Percentiles rank a stretch among this genome's conserved stretches.
phyloP scores from a whole-genome alignment of 108 stramenopile species.

The Tribonema minus region DNA sequence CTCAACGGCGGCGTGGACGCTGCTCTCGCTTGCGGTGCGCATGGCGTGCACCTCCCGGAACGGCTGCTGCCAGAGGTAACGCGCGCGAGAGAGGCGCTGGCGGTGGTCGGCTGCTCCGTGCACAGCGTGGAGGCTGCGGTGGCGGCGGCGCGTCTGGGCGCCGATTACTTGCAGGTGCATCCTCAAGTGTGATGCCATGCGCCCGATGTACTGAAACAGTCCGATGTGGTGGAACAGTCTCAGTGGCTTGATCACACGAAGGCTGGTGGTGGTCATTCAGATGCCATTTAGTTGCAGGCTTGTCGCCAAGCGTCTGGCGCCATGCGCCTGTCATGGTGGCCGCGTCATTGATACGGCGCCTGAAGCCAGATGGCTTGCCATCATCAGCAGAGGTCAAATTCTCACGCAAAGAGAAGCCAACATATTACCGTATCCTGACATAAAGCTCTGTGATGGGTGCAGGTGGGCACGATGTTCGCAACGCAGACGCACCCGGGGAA shows the following conservation, averaged over 20 bases:
- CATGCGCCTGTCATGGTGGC: background rate
- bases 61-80: slow-evolving; percentile 3
- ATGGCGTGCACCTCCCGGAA: slow-evolving; percentile 41
- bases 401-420: background rate
- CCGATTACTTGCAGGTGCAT: slow-evolving; percentile 21
- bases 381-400: background rate
- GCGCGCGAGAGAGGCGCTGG: background rate
- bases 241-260: background rate
- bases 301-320: background rate
- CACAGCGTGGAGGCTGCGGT: slow-evolving; percentile 33
- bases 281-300: background rate
- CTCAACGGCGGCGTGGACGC: slow-evolving; percentile 20
- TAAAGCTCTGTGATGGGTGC: too few relatives aligned
- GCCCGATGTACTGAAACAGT: background rate
- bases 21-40: slow-evolving; percentile 19
- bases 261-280: background rate
- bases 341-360: background rate
- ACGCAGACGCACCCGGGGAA: slow-evolving; percentile 38
- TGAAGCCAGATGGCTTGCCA: background rate
- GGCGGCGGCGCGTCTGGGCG: slow-evolving; percentile 23
- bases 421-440: background rate
- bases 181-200: background rate
- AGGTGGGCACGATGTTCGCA: slow-evolving; percentile 42
- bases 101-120: slow-evolving; percentile 34
- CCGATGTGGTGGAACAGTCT: background rate